phyloP scores from a whole-genome alignment of 352 stramenopile species.

The Pilasporangium apinafurcum region DNA sequence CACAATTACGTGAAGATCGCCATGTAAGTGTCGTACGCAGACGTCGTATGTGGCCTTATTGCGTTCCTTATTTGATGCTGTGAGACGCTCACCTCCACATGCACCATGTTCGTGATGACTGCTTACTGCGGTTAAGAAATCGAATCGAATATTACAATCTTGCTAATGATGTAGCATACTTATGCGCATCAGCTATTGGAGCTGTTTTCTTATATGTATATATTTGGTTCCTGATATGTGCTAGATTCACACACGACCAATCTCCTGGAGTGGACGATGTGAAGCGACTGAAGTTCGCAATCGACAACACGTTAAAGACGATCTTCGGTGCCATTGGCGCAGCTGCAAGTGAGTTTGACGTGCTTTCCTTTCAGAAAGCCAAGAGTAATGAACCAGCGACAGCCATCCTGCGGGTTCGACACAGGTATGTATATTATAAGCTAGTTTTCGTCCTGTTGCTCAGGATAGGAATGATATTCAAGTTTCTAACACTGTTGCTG shows the following conservation, averaged over 20 bases:
- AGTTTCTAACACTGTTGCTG: background rate
- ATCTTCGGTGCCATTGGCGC: conserved; percentile 63
- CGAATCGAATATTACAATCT: too few species aligned
- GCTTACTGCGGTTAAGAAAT: too few species aligned
- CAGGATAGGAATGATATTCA: background rate
- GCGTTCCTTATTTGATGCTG: background rate
- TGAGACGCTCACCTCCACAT: too few species aligned
- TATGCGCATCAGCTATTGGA: background rate
- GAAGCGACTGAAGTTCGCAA: conserved; percentile 64
- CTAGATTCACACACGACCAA: conserved; percentile 51
- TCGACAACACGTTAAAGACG: conserved; percentile 65
- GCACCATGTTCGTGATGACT: too few species aligned
- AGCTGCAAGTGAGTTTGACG: conserved; percentile 57
- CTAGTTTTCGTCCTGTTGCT: background rate
- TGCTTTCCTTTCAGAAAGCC: conserved; percentile 25
- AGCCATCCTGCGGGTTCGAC: conserved; percentile 54
- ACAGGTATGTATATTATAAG: conserved; percentile 15
- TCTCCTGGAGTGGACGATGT: conserved; percentile 25
- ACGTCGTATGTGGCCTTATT: background rate
- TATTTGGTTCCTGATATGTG: too few species aligned
- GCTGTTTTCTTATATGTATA: background rate
- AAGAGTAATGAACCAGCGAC: conserved; percentile 32
- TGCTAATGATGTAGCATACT: too few species aligned
- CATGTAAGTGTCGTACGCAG: conserved; percentile 53
- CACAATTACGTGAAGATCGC: conserved; percentile 54